Evolutionary conservation across 768 basidiomycete genomes (phyloP).

Genomic region (Tylopilus subfusipes): DNA sequence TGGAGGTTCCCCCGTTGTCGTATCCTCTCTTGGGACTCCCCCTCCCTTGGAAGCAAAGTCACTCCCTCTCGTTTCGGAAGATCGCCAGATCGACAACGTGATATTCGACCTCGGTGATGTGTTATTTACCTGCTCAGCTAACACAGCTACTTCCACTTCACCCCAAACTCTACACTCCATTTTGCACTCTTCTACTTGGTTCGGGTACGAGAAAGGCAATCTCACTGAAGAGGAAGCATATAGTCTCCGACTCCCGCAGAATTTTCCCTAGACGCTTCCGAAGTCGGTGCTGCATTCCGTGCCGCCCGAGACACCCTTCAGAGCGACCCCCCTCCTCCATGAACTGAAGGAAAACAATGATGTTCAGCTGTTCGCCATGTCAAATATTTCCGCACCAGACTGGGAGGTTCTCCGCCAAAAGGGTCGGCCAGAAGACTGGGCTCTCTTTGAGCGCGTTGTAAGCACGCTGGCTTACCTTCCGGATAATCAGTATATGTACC

Average conservation of each 20-base stretch:
- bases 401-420: conserved; percentile 20
- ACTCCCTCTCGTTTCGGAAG: background rate
- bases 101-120: conserved; percentile 24
- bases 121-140: conserved; percentile 21
- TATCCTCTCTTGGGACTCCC: conserved; percentile 1
- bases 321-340: conserved; percentile 14
- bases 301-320: too few relatives aligned
- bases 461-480: too few relatives aligned
- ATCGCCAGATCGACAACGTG: conserved; percentile 21
- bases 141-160: conserved; percentile 13
- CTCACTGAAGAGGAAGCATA: conserved; percentile 10
- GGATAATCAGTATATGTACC: too few relatives aligned
- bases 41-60: conserved; percentile 1
- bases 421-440: conserved; percentile 14
- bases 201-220: conserved; percentile 23
- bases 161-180: conserved; percentile 9
- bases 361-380: conserved; percentile 22
- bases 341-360: conserved; percentile 7
- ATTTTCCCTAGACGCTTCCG: conserved; percentile 16
- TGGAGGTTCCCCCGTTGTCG: too few relatives aligned
- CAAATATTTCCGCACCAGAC: conserved; percentile 21
- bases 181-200: conserved; percentile 18
- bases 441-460: conserved; percentile 18
- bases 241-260: conserved; percentile 1
- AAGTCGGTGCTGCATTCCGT: conserved; percentile 11